Base-by-base conservation (phyloP, 805 yeast genomes). In the Spathaspora girioi region DNA sequence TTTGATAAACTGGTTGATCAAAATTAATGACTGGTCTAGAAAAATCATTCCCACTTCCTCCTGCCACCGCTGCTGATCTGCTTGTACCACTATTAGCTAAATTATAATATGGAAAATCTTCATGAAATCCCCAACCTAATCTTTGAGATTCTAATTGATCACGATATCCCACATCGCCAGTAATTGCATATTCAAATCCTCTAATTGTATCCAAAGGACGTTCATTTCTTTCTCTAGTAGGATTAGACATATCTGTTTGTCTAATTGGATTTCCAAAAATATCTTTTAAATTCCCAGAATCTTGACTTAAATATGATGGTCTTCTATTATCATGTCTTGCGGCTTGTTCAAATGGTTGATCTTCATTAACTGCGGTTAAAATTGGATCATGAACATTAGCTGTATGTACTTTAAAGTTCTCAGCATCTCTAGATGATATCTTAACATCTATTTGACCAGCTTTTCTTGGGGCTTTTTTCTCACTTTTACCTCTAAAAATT, bases 121-220 rank as follows among this genome's bases (percentile, higher is more conserved):
- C 87, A 79, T 73, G 97, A 82, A 89, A 89, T 50, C 87, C 83
- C 86, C 96, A 92, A 14, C 97, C 98, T 43, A 87, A 78, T 17
- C 82, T 75, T 7, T 81, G 81, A 3, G 92, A 78, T 69, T 92
- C 97, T 61, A 90, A 76, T 60, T 88, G 90, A 51, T 89, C 94
- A 49, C 85, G 83, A 74, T 88, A 86, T 11, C 81, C 69, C 52
- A 78, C 71, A 68, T 94, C 99, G 48, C 97, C 97, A 6, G 97
- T 89, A 56, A 94, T 91, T 38, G 97, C 85, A 65, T 86, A 94
- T 74, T 94, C 98, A 69, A 94, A 94, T 5, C 89, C 79, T 60
- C 98, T 79, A 62, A 94, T 92, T 1, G 99, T 94, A 68, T 96
- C 99, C 61, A 94, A 74, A 3, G 99, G 99, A 62, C 99, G 82